Base-by-base conservation (phyloP, 139 green algal genomes). In the Spirogloea muscicola region DNA sequence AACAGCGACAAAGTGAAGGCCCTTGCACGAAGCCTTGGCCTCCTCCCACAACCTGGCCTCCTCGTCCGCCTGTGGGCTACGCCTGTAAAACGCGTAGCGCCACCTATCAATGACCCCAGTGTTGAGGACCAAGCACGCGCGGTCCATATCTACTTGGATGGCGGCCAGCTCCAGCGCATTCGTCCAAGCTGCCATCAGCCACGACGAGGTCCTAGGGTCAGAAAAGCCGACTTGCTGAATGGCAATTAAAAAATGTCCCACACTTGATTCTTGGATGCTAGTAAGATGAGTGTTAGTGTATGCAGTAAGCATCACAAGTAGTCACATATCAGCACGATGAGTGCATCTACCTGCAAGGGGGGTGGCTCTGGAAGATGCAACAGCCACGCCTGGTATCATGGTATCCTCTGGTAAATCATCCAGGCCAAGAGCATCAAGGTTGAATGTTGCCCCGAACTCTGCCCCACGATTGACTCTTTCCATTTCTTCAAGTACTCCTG, bases 1-100 rank as follows among this genome's bases (percentile, higher is more conserved):
- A 3, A 99, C 84, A 0, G 90, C 94, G 59, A 99, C 79, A 79
- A 99, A 99, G 77, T 99, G 94, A 60, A 99, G 68, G 2, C 94
- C 94, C 41, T 85, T 88, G 74, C 48, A 75, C 0, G 68, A 82
- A 48, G 82, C 29, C 85, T 98, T 98, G 58, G 90, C 90, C 31
- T 90, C 78, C 85, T 97, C 88, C 94, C 94, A 98, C 9, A 85
- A 86, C 46, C 86, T 42, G 31, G 92, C 93, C 81, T 97, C 93
- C 13, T 84, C 83, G 7, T 86, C 91, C 16, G 80, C 88, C 68
- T 96, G 89, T 25, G 82, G 69, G 3, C 66, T 90, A 1, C 87
- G 81, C 51, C 82, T 80, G 84, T 92, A 97, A 37, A 82, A 84
- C 16, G 80, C 82, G 44, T 99, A 98, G 37, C 87, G 80, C 89